Conservation (phyloP, 345 rosid species). For the Stellera chamaejasme region DNA sequence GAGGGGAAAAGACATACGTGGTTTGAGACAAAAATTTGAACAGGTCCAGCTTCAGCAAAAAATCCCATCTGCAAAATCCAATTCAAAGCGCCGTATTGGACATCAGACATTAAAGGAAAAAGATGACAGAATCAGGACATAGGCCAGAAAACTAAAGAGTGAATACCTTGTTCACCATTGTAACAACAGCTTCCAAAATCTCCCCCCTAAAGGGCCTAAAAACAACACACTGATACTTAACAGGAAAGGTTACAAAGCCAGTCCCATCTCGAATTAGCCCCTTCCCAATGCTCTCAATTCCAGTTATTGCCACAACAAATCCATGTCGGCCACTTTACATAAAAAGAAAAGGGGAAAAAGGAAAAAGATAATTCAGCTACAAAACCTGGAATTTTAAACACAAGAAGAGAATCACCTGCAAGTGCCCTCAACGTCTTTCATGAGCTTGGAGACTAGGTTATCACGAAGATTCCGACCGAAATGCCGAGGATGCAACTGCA, state of each 20-base stretch:
- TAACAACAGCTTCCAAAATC: slow-evolving; percentile 88
- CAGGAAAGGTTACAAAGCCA: slow-evolving; percentile 75
- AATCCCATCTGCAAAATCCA: slow-evolving; percentile 68
- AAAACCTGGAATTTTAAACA: not conserved
- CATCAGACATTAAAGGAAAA: not conserved
- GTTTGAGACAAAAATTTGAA: slow-evolving; percentile 91
- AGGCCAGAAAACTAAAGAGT: not conserved
- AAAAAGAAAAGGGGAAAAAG: not conserved
- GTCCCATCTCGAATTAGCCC: slow-evolving; percentile 93
- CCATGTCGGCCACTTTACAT: slow-evolving; percentile 75
- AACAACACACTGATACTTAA: slow-evolving; percentile 81
- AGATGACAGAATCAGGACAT: not conserved
- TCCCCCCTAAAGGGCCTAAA: slow-evolving; percentile 92
- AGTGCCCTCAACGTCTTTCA: slow-evolving; percentile 97
- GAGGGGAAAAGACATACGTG: slow-evolving; percentile 44
- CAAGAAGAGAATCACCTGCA: slow-evolving; percentile 45
- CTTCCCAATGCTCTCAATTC: slow-evolving; percentile 73
- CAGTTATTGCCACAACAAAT: slow-evolving; percentile 85
- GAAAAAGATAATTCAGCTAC: not conserved
- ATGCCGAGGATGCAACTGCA: slow-evolving; percentile 87
- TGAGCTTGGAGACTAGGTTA: slow-evolving; percentile 71
- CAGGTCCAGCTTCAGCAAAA: slow-evolving; percentile 96
- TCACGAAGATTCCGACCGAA: slow-evolving; percentile 85
- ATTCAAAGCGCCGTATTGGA: not conserved
- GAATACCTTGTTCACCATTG: slow-evolving; percentile 76